Conservation (phyloP, 106 monocot species). For the Dioscorea alata region DNA sequence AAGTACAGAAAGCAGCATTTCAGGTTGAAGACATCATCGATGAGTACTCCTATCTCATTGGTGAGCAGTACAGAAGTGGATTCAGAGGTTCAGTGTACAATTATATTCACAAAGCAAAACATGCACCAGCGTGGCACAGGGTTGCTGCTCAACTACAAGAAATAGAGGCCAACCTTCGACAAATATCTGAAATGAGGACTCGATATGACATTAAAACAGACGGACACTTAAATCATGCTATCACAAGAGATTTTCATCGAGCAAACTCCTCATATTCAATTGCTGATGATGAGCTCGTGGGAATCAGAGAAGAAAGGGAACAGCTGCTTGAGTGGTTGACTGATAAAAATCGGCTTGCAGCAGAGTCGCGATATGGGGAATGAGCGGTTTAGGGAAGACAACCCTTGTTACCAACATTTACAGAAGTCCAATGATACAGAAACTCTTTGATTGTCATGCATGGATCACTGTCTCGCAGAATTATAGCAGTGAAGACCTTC, state of each 20-base stretch:
- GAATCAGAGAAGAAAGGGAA: constrained; percentile 9
- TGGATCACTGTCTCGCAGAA: constrained; percentile 29
- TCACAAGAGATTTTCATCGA: neutral
- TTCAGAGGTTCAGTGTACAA: neutral
- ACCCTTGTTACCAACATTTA: constrained; percentile 31
- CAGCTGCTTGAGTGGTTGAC: constrained; percentile 7
- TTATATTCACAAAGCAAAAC: neutral
- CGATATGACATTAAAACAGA: constrained; percentile 1
- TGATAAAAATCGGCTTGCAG: neutral
- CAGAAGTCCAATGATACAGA: constrained; percentile 1
- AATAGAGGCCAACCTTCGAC: constrained; percentile 12
- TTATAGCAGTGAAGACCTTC: constrained; percentile 4
- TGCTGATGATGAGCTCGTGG: constrained; percentile 28
- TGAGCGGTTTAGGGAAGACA: constrained; percentile 46
- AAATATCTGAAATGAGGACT: constrained; percentile 8
- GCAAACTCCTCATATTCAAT: constrained; percentile 17
- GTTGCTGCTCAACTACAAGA: constrained; percentile 12
- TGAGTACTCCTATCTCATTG: constrained; percentile 23
- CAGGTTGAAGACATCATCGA: constrained; percentile 30
- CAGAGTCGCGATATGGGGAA: constrained; percentile 30
- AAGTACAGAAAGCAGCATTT: constrained; percentile 19
- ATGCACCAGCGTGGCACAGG: neutral
- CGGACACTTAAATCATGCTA: neutral
- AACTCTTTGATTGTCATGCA: constrained; percentile 27
- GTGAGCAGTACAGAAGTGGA: neutral